A percentile compares a stretch with the other conserved stretches of the same genome.
Conservation (phyloP, 345 rosid genomes). For the Salix dunnii region DNA sequence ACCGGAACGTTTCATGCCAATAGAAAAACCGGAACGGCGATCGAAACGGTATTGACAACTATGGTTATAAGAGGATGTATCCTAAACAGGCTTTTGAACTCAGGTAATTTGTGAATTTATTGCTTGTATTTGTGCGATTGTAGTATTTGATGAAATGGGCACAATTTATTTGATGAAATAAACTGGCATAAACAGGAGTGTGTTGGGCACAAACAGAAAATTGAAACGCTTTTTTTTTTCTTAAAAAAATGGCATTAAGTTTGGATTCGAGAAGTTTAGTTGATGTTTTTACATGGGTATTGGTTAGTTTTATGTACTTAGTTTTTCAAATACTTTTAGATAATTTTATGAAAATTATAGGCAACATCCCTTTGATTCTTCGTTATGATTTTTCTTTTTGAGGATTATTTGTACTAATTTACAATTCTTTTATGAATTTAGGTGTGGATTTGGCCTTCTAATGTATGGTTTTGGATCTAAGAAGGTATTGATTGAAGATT, state of each 20-base stretch:
- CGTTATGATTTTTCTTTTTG: neutral
- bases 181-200: too few relatives aligned
- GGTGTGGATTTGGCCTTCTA: conserved; percentile 89
- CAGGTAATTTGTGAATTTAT: conserved; percentile 32
- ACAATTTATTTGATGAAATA: neutral
- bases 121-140: neutral
- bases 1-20: too few relatives aligned
- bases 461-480: conserved; percentile 96
- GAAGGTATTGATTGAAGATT: conserved; percentile 72
- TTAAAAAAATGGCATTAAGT: neutral
- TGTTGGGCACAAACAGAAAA: neutral
- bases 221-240: too few relatives aligned
- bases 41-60: too few relatives aligned
- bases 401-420: neutral
- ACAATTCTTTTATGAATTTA: conserved; percentile 11
- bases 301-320: too few relatives aligned
- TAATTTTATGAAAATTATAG: too few relatives aligned
- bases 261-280: neutral
- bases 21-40: too few relatives aligned
- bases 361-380: neutral
- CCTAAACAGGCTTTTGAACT: conserved; percentile 70
- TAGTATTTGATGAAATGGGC: neutral
- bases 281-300: too few relatives aligned
- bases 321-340: too few relatives aligned
- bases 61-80: conserved; percentile 39